These are phyloP conservation scores for Salvia rosmarinus DNA, from an alignment of 257 asterid genomes.

Conservation along the genomic window DNA sequence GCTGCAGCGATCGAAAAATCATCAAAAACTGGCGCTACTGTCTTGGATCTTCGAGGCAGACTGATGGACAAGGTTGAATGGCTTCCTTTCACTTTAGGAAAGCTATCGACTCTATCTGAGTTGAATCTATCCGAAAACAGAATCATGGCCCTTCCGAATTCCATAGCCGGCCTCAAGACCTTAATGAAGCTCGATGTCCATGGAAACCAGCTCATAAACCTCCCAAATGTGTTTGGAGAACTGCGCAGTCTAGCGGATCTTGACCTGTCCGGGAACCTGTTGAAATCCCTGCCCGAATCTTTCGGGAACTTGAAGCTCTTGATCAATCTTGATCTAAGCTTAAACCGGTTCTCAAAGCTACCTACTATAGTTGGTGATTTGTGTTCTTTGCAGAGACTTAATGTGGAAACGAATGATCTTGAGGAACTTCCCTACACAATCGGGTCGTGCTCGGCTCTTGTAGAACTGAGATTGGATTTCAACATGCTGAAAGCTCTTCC, in stretches of 20 bases:
- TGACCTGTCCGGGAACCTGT: slow-evolving; percentile 60
- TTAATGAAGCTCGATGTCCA: slow-evolving; percentile 62
- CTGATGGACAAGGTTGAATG: slow-evolving; percentile 81
- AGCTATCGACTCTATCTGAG: slow-evolving; percentile 55
- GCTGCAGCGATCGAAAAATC: slow-evolving; percentile 64
- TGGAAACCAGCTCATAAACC: slow-evolving; percentile 81
- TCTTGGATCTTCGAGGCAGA: slow-evolving; percentile 68
- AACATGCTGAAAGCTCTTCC: slow-evolving; percentile 80
- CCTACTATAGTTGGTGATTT: slow-evolving; percentile 64
- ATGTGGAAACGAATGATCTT: slow-evolving; percentile 60
- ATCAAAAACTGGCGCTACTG: slow-evolving; percentile 48
- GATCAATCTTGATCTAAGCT: slow-evolving; percentile 67
- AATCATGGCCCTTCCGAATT: slow-evolving; percentile 79
- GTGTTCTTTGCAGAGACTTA: slow-evolving; percentile 58
- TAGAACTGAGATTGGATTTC: slow-evolving; percentile 76
- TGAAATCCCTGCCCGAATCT: slow-evolving; percentile 75
- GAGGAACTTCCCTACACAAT: slow-evolving; percentile 77
- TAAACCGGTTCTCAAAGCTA: slow-evolving; percentile 57
- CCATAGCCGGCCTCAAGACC: slow-evolving; percentile 54
- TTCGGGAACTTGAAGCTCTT: slow-evolving; percentile 61
- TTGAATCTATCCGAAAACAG: slow-evolving; percentile 65
- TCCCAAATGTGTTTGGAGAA: slow-evolving; percentile 77
- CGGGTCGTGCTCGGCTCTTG: slow-evolving; percentile 66
- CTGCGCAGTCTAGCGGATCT: slow-evolving; percentile 58
- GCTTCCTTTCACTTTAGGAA: slow-evolving; percentile 86